These are phyloP conservation scores for Aureobasidium sp. DNA, from an alignment of 2,329 filamentous ascomycete genomes.

Conservation along the genomic window DNA sequence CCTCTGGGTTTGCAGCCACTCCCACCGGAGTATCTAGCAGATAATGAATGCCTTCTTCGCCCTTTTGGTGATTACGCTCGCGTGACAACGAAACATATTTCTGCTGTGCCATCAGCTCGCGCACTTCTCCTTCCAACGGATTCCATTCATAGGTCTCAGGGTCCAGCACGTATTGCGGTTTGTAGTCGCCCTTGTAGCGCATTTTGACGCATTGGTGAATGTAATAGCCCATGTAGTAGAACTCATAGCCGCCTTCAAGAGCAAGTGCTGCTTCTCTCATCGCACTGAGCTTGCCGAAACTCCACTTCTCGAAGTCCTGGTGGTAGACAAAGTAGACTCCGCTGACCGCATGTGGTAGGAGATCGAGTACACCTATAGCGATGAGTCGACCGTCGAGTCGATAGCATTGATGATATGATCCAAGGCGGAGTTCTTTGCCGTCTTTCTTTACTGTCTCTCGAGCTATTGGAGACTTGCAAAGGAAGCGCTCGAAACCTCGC, in stretches of 20 bases:
- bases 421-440: slow-evolving; percentile 48
- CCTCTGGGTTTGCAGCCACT: slow-evolving; percentile 28
- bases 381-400: slow-evolving; percentile 66
- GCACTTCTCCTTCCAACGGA: slow-evolving; percentile 23
- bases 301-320: slow-evolving; percentile 59
- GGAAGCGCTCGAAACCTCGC: slow-evolving; percentile 58
- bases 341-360: slow-evolving; percentile 68
- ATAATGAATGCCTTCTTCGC: slow-evolving; percentile 17
- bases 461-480: slow-evolving; percentile 61
- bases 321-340: slow-evolving; percentile 80
- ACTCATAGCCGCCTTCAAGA: slow-evolving; percentile 58
- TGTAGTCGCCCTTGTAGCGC: slow-evolving; percentile 75
- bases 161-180: slow-evolving; percentile 65
- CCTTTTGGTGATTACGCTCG: slow-evolving; percentile 22
- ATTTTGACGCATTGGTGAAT: slow-evolving; percentile 77
- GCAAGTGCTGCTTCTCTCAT: slow-evolving; percentile 65
- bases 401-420: slow-evolving; percentile 77
- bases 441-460: slow-evolving; percentile 38
- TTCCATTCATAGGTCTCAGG: slow-evolving; percentile 37
- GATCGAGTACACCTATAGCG: slow-evolving; percentile 67
- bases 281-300: slow-evolving; percentile 68
- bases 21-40: slow-evolving; percentile 18
- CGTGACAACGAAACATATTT: slow-evolving; percentile 42
- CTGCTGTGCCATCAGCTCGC: slow-evolving; percentile 41
- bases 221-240: slow-evolving; percentile 79